Conservation (phyloP, 441 rosid genomes). For the Populus tomentosa region DNA sequence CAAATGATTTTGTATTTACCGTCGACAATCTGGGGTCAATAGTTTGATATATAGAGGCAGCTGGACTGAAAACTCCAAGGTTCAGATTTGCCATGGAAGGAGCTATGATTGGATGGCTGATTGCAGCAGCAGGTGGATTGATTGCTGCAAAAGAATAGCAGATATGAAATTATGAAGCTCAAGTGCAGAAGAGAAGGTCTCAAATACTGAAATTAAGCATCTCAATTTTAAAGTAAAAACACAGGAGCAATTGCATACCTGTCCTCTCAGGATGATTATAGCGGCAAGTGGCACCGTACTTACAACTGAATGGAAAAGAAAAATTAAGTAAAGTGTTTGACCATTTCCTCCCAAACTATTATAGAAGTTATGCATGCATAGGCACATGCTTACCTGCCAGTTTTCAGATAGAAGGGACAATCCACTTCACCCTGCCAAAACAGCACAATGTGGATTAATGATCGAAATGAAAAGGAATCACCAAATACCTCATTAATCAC, state of each 20-base stretch:
- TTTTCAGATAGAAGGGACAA: constrained; percentile 92
- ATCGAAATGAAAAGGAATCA: background rate
- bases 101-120: constrained; percentile 46
- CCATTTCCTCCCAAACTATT: background rate
- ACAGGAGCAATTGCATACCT: constrained; percentile 37
- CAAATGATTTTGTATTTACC: constrained; percentile 27
- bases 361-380: background rate
- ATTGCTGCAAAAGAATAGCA: constrained; percentile 43
- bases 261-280: constrained; percentile 95
- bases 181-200: background rate
- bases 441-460: background rate
- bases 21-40: constrained; percentile 44
- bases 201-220: background rate
- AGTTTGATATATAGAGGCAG: constrained; percentile 64
- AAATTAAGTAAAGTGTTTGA: constrained; percentile 2
- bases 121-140: constrained; percentile 57
- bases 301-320: constrained; percentile 57
- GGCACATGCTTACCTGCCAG: constrained; percentile 64
- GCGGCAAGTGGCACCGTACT: constrained; percentile 86
- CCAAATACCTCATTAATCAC: background rate
- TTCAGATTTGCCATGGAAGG: constrained; percentile 43
- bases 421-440: constrained; percentile 72
- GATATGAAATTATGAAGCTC: constrained; percentile 4
- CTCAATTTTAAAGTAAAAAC: background rate
- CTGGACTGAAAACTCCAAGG: constrained; percentile 51